These are phyloP conservation scores for Diacronema lutheri DNA, from an alignment of 78 protist genomes.

Conservation along the genomic window DNA sequence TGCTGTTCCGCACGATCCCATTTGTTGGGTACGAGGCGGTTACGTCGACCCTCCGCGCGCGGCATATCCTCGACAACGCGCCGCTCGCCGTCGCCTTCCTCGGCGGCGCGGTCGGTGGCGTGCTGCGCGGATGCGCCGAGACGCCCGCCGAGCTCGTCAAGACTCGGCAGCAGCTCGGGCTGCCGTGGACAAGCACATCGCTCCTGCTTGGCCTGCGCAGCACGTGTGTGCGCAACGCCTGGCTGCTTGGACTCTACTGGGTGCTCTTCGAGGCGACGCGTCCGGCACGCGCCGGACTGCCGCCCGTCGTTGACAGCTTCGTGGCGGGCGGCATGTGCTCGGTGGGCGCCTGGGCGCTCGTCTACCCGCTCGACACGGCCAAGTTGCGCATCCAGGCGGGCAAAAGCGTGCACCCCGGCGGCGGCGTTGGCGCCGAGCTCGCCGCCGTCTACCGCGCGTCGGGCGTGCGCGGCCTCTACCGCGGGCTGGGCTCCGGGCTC, in stretches of 20 bases:
- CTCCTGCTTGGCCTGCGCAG: background rate
- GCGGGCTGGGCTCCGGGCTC: no score
- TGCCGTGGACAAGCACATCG: background rate
- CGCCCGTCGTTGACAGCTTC: background rate
- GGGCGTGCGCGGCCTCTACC: no score
- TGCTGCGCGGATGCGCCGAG: conserved; percentile 5
- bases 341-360: background rate
- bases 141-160: background rate
- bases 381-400: background rate
- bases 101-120: background rate
- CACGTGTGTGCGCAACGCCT: background rate
- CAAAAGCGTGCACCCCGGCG: no score
- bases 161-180: conserved; percentile 3
- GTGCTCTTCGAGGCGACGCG: background rate
- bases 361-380: background rate
- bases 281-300: background rate
- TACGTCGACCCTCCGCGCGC: background rate
- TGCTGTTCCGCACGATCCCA: background rate
- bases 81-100: background rate
- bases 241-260: background rate
- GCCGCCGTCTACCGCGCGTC: no score
- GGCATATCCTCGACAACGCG: background rate
- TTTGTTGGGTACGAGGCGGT: background rate
- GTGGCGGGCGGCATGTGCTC: background rate
- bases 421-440: no score